Evolutionary conservation across 176 grass and related monocot species (phyloP).

Genomic region (Musa schizocarpa): DNA sequence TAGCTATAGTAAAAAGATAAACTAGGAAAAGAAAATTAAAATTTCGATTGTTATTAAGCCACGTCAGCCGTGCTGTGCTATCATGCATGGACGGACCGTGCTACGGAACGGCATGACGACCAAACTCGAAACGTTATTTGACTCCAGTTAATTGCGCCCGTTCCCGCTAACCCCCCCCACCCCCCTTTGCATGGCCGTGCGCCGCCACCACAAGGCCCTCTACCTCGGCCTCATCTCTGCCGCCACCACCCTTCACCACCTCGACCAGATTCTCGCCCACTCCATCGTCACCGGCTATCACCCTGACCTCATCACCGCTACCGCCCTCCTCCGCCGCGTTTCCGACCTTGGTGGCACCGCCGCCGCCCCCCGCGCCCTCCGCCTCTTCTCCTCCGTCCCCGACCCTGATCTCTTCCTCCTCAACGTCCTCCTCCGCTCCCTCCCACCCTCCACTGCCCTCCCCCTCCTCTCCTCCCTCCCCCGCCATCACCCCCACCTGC

Average conservation of each 20-base stretch:
- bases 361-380: slow-evolving; percentile 14
- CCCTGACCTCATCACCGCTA: slow-evolving; percentile 19
- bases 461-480: slow-evolving; percentile 1
- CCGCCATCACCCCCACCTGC: neutral
- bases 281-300: slow-evolving; percentile 8
- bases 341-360: slow-evolving; percentile 4
- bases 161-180: neutral
- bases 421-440: slow-evolving; percentile 23
- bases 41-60: too few species aligned
- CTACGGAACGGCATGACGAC: too few species aligned
- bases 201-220: neutral
- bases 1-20: too few species aligned
- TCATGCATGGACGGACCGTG: too few species aligned
- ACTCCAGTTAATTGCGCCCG: neutral
- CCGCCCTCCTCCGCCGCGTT: slow-evolving; percentile 19
- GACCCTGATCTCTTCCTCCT: slow-evolving; percentile 20
- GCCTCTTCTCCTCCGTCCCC: slow-evolving; percentile 24
- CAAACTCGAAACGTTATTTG: neutral
- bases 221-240: slow-evolving; percentile 13
- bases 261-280: slow-evolving; percentile 22
- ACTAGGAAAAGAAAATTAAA: too few species aligned
- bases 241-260: slow-evolving; percentile 12
- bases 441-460: slow-evolving; percentile 3
- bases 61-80: too few species aligned
- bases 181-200: neutral